phyloP scores from a whole-genome alignment of 1,284 basidiomycete genomes.

The Fomes fomentarius region DNA sequence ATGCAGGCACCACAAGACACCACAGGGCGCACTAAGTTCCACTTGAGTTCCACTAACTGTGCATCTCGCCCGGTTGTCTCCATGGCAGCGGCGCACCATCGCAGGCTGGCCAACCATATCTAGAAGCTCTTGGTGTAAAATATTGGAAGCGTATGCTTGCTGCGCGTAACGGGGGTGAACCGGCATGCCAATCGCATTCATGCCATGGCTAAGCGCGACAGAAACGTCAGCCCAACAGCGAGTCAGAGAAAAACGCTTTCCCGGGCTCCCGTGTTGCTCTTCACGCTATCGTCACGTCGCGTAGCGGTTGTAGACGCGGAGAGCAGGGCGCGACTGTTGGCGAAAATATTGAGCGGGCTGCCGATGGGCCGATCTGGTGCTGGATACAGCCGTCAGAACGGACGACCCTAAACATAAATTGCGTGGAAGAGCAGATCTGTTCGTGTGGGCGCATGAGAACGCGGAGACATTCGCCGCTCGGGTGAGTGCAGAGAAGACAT shows the following conservation, averaged over 20 bases:
- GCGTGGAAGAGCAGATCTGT: conserved; percentile 8
- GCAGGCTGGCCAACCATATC: too few species aligned
- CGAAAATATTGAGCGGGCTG: too few species aligned
- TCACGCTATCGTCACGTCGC: conserved; percentile 19
- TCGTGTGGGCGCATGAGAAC: conserved; percentile 5
- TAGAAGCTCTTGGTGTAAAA: too few species aligned
- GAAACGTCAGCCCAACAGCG: background rate
- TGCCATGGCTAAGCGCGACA: background rate
- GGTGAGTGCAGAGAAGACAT: too few species aligned
- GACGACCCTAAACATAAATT: conserved; percentile 2
- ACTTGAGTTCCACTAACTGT: too few species aligned
- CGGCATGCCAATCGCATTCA: background rate
- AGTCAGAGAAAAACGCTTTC: background rate
- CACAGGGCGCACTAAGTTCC: background rate
- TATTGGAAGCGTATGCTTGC: background rate
- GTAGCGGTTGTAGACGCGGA: conserved; percentile 1
- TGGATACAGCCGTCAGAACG: background rate
- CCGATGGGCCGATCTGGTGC: conserved; percentile 1
- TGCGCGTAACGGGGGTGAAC: background rate
- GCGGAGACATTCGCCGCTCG: too few species aligned
- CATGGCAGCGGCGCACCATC: conserved; percentile 17
- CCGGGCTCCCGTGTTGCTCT: conserved; percentile 8
- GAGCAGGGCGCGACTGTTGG: conserved; percentile 1
- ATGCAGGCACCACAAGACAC: background rate
- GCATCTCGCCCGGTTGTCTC: conserved; percentile 15